Percentiles rank a stretch among this genome's conserved stretches.
Conservation (phyloP, 257 asterid species). For the Przewalskia tangutica region DNA sequence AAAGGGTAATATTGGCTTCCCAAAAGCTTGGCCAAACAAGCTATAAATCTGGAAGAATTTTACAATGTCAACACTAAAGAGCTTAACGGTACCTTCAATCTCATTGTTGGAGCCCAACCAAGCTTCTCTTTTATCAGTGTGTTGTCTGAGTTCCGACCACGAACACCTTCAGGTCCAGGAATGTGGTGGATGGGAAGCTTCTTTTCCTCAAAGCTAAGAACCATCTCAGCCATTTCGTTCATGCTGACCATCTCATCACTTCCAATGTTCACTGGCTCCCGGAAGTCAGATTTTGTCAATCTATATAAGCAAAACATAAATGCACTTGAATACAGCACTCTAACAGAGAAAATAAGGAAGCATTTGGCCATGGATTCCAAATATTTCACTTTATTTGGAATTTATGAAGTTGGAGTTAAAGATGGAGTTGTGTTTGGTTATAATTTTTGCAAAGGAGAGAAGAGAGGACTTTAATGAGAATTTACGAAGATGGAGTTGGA, state of each 20-base stretch:
- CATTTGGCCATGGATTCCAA: no score
- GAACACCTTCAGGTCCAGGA: conserved; percentile 93
- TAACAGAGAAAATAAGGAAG: no score
- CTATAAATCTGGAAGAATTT: not conserved
- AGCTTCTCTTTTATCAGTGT: conserved; percentile 82
- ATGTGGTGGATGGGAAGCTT: conserved; percentile 69
- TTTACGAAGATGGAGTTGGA: no score
- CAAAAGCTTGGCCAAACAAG: no score
- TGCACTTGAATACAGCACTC: not conserved
- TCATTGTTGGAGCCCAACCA: conserved; percentile 97
- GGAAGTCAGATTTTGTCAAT: conserved; percentile 79
- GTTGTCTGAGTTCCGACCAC: conserved; percentile 89
- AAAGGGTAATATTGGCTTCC: no score
- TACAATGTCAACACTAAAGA: not conserved
- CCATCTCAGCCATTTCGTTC: conserved; percentile 94
- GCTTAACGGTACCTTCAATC: conserved; percentile 44
- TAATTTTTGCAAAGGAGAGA: no score
- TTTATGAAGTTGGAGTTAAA: no score
- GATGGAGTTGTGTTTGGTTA: no score
- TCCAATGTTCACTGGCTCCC: conserved; percentile 89
- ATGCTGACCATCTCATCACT: conserved; percentile 96
- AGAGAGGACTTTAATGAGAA: no score
- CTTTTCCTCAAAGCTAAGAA: conserved; percentile 68
- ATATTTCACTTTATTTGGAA: no score
- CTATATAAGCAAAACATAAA: conserved; percentile 16